Base-by-base conservation (phyloP, 345 rosid species). In the Hibiscus mutabilis region DNA sequence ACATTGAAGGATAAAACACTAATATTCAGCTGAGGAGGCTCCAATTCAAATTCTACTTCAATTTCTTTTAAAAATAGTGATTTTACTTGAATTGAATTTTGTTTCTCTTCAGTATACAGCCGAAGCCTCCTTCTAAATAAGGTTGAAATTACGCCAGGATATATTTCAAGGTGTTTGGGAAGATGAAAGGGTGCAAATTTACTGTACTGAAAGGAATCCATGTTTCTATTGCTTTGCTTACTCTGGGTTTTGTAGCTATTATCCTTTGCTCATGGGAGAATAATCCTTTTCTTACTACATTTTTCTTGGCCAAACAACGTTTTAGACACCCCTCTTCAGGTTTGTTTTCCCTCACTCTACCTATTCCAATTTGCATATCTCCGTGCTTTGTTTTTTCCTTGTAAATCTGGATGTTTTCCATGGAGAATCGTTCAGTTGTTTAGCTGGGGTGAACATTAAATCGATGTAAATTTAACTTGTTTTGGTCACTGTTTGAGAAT, bases 251-350 rank as follows among this genome's bases (percentile, higher is more conserved):
- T 73, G 72, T 82, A 6, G 68, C 82, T 33, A 14, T 85, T n/a
- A 60, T 87, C 15, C 76, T 87, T 51, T 85, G 80, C 82, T 70
- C 71, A 7, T 75, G 82, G 81, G 84, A 84, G 73, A 81, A 75
- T 51, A 87, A 87, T 81, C 86, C 83, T 35, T 75, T 80, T 24
- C 55, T 76, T 27, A 66, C 79, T 29, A 76, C 83, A 7, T 42
- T 82, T 33, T 73, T 9, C 16, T 77, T 74, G 11, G 79, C 81
- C 13, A 82, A 69, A 52, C 78, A 85, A 55, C 81, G 70, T 74
- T 77, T 83, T 59, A 65, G 62, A 35, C 51, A 77, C 40, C 77
- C 70, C 19, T 82, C 85, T 68, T 79, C 91, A 79, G 91, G 91
- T 87, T 71, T 42, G 77, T 76, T 74, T 29, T n/a, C 40, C 11